These are phyloP conservation scores for Podospora sp. DNA, from an alignment of 495 filamentous ascomycete species.

Conservation along the genomic window DNA sequence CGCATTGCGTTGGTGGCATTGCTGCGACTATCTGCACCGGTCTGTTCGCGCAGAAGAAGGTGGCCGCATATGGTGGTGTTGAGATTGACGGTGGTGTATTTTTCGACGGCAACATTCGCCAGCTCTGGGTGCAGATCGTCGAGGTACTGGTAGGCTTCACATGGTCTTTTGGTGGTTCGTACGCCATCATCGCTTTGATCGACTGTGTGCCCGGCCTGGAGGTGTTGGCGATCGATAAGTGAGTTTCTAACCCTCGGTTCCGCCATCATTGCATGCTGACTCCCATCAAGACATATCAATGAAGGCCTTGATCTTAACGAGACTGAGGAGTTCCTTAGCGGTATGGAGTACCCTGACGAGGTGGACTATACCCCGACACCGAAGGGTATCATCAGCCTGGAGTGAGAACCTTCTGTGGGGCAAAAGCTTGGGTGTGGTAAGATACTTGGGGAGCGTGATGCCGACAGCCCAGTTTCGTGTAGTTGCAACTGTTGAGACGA, in stretches of 20 bases:
- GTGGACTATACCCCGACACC: conserved; percentile 28
- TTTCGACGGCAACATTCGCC: conserved; percentile 30
- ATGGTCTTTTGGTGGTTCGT: conserved; percentile 33
- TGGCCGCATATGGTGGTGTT: conserved; percentile 34
- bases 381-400: conserved; percentile 28
- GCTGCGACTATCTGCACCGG: conserved; percentile 79
- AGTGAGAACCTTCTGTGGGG: conserved; percentile 4
- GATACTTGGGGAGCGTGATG: neutral
- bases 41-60: conserved; percentile 61
- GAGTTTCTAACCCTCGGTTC: conserved; percentile 6
- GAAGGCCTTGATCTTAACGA: conserved; percentile 34
- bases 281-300: conserved; percentile 27
- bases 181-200: conserved; percentile 32
- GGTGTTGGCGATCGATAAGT: conserved; percentile 36
- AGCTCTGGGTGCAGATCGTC: conserved; percentile 34
- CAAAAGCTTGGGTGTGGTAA: neutral
- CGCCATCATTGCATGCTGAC: conserved; percentile 15
- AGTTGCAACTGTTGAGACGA: neutral
- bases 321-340: conserved; percentile 30
- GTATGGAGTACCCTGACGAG: conserved; percentile 31
- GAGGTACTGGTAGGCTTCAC: conserved; percentile 31
- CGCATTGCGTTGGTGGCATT: conserved; percentile 73
- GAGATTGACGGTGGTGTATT: conserved; percentile 32
- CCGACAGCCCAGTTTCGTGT: neutral
- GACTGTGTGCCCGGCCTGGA: conserved; percentile 35